Base-by-base conservation (phyloP, 495 filamentous ascomycete genomes). In the Penicillium paxilli region DNA sequence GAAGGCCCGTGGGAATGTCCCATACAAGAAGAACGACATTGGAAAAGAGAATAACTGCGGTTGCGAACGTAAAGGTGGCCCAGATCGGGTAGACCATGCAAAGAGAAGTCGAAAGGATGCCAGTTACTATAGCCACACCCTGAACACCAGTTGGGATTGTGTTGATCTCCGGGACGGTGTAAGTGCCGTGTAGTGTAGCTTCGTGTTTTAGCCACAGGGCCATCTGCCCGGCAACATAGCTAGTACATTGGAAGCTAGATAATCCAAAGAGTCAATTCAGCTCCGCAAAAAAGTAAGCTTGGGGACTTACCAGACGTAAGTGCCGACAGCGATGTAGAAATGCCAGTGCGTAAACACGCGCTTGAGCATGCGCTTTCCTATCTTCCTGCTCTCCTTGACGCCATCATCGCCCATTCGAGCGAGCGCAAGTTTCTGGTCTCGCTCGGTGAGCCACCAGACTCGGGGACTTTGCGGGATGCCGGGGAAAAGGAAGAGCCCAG, bases 401-500 rank as follows among this genome's bases (percentile, higher is more conserved):
- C 57, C 57, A 11, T 59, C 57, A 24, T 32, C 30, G 30, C 30
- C 30, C 65, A 68, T 68, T 21, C 62, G 51, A 28, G 55, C 48
- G 9, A 62, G 33, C 9, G 64, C 64, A 28, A 68, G 47, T 0
- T 52, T 0, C 25, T 65, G 65, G 17, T 68, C 65, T 28, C 59
- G 44, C 35, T 68, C 49, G 4, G 59, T 62, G 9, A 47, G 63
- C 62, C 63, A 68, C 65, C 65, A 68, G 2, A 59, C 60, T 37
- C 58, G 62, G 19, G 50, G 32, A 3, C 61, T 54, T 44, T 67
- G 55, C 0, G 64, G 64, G 5, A 67, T 35, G n/a, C 60, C 58
- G 0, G 83, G 82, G 45, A 83, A 79, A 47, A 84, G 63, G 33
- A 83, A 71, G 55, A 75, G 84, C 3, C 80, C 79, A 3, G 77